Conservation (phyloP, 2,329 filamentous ascomycete species). For the Trichoderma atroviride region DNA sequence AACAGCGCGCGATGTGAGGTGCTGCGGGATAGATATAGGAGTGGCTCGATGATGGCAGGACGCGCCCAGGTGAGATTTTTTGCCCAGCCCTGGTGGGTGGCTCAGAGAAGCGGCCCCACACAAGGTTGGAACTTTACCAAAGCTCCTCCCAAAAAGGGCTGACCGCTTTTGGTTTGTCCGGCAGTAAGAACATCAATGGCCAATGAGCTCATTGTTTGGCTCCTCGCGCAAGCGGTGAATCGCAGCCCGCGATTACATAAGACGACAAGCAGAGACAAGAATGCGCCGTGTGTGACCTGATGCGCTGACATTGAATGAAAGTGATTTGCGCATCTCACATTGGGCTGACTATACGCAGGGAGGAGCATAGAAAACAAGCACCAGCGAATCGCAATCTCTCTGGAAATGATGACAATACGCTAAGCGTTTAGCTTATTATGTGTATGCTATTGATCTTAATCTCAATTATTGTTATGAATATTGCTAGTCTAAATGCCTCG, state of each 20-base stretch:
- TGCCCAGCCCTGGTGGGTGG: slow-evolving; percentile 24
- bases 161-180: slow-evolving; percentile 25
- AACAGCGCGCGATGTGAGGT: slow-evolving; percentile 6
- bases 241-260: slow-evolving; percentile 4
- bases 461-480: neutral
- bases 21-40: slow-evolving; percentile 25
- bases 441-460: neutral
- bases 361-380: neutral
- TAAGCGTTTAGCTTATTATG: neutral
- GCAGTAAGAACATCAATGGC: slow-evolving; percentile 9
- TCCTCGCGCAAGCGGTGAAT: slow-evolving; percentile 20
- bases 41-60: slow-evolving; percentile 24
- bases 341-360: neutral
- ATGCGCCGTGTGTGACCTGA: slow-evolving; percentile 11
- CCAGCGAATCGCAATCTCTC: neutral
- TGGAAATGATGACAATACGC: neutral
- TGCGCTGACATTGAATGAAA: slow-evolving; percentile 20
- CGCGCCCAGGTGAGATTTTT: slow-evolving; percentile 29
- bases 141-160: neutral
- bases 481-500: neutral
- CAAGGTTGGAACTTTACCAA: slow-evolving; percentile 23
- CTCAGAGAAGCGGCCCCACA: slow-evolving; percentile 25
- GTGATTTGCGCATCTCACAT: slow-evolving; percentile 2
- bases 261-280: slow-evolving; percentile 6
- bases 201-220: slow-evolving; percentile 10